These are phyloP conservation scores for Coemansia sp. DNA, from an alignment of 192 early-diverging fungal species.

Conservation along the genomic window DNA sequence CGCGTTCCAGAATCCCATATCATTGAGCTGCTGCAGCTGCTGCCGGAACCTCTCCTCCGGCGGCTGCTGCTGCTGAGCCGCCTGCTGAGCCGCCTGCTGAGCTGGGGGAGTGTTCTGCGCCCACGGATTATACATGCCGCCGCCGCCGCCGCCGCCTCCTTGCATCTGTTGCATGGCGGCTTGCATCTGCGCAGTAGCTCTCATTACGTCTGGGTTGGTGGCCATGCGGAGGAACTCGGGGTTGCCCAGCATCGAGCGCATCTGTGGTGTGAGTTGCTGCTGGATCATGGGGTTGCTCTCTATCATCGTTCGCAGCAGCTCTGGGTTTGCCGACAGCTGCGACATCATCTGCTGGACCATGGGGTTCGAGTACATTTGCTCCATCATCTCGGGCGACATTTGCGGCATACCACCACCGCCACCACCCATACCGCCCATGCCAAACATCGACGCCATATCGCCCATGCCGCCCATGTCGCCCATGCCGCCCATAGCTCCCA, in stretches of 20 bases:
- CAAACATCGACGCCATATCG: conserved; percentile 41
- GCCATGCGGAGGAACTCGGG: conserved; percentile 80
- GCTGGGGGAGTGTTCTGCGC: conserved; percentile 6
- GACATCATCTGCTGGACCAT: conserved; percentile 79
- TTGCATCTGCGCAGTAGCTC: conserved; percentile 70
- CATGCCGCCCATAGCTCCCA: neutral
- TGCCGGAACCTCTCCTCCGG: conserved; percentile 59
- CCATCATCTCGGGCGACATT: conserved; percentile 64
- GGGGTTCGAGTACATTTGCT: conserved; percentile 82
- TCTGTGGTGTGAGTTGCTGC: conserved; percentile 74
- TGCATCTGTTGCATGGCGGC: conserved; percentile 36
- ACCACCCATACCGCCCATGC: conserved; percentile 58
- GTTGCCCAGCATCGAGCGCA: conserved; percentile 80
- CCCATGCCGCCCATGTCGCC: conserved; percentile 38
- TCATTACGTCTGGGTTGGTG: conserved; percentile 78
- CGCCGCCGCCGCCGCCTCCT: conserved; percentile 23
- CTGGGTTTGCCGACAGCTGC: conserved; percentile 78
- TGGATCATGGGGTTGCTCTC: conserved; percentile 79
- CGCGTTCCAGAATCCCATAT: conserved; percentile 95
- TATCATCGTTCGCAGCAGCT: conserved; percentile 81
- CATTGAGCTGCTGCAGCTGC: conserved; percentile 83
- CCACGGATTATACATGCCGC: conserved; percentile 45
- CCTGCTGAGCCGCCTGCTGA: neutral
- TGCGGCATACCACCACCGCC: conserved; percentile 63
- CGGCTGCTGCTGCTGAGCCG: conserved; percentile 34